Conservation (phyloP, 371 early-diverging fungal species). For the Apophysomyces ossiformis region DNA sequence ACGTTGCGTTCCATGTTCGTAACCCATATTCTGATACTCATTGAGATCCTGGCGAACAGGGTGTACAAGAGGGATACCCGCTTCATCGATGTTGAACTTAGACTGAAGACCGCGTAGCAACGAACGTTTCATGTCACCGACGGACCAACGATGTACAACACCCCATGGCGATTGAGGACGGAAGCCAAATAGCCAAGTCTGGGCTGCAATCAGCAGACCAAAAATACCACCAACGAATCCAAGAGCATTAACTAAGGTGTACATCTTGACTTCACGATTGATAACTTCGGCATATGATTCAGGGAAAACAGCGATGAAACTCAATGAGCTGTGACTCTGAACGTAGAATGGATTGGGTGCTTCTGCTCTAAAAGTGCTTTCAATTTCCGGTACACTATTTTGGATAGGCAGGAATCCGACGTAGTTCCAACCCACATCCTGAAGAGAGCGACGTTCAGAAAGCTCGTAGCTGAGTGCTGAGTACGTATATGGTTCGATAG, state of each 20-base stretch:
- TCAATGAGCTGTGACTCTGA: slow-evolving; percentile 33
- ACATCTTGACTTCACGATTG: slow-evolving; percentile 53
- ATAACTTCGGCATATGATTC: slow-evolving; percentile 24
- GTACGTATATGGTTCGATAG: slow-evolving; percentile 45
- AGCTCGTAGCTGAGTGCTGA: slow-evolving; percentile 43
- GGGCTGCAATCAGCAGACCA: slow-evolving; percentile 47
- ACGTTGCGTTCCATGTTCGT: slow-evolving; percentile 39
- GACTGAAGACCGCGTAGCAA: slow-evolving; percentile 40
- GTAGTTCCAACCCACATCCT: slow-evolving; percentile 52
- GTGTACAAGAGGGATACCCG: slow-evolving; percentile 51
- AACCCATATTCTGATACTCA: slow-evolving; percentile 27
- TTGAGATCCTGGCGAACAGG: slow-evolving; percentile 54
- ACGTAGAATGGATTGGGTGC: slow-evolving; percentile 47
- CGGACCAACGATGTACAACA: slow-evolving; percentile 54
- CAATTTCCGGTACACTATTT: slow-evolving; percentile 47
- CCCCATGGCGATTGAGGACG: slow-evolving; percentile 58
- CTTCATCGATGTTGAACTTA: slow-evolving; percentile 43
- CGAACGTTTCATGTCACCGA: slow-evolving; percentile 50
- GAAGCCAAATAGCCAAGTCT: slow-evolving; percentile 56
- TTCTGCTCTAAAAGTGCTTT: slow-evolving; percentile 45
- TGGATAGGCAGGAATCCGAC: slow-evolving; percentile 51
- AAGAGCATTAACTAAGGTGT: slow-evolving; percentile 50
- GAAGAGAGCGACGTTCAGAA: slow-evolving; percentile 46
- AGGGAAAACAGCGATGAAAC: slow-evolving; percentile 38
- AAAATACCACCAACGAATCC: slow-evolving; percentile 59